phyloP scores from a whole-genome alignment of 169 alveolate genomes.

The Pseudocohnilembus persalinus region DNA sequence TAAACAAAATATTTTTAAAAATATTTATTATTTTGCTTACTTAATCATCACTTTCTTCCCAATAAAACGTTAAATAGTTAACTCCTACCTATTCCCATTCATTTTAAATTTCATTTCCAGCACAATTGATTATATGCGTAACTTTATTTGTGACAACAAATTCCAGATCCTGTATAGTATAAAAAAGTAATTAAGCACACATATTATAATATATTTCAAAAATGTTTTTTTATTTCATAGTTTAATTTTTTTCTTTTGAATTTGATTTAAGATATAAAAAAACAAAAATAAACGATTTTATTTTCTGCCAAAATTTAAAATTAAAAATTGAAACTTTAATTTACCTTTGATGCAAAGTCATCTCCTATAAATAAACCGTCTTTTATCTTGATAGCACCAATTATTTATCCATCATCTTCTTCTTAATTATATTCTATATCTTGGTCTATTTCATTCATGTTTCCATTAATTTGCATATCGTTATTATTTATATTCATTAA shows the following conservation, averaged over 20 bases:
- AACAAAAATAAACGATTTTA: no score
- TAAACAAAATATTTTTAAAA: neutral
- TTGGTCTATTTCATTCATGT: no score
- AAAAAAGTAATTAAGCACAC: no score
- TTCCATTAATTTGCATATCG: no score
- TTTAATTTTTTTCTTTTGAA: no score
- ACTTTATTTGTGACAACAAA: constrained; percentile 83
- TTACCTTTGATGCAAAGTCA: constrained; percentile 73
- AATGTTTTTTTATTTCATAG: no score
- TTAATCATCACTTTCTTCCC: constrained; percentile 82
- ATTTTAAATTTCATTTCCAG: constrained; percentile 82
- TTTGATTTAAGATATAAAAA: no score
- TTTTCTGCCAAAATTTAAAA: no score
- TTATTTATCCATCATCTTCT: constrained; percentile 18
- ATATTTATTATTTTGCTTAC: constrained; percentile 8
- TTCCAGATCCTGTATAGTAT: constrained; percentile 67
- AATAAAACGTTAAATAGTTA: constrained; percentile 78
- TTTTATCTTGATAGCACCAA: constrained; percentile 84
- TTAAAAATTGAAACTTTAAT: neutral
- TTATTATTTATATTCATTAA: no score
- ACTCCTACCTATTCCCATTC: constrained; percentile 90
- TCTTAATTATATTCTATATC: no score
- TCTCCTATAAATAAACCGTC: constrained; percentile 89
- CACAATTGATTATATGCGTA: constrained; percentile 85
- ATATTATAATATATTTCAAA: no score